Evolutionary conservation across 768 basidiomycete genomes (phyloP).

Genomic region (Russula lepida): DNA sequence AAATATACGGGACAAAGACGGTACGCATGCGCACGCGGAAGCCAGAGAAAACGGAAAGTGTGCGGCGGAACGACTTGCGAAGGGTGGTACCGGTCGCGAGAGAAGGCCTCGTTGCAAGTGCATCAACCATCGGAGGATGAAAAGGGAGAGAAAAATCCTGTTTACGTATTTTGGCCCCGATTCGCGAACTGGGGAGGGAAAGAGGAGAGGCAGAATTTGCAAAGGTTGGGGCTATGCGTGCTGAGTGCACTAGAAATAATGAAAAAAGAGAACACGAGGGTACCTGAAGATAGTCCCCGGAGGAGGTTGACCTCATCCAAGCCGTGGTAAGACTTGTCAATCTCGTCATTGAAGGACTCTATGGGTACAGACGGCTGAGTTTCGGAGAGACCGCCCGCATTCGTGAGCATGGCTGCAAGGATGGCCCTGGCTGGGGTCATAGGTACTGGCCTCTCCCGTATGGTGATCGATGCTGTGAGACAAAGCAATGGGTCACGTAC

Average conservation of each 20-base stretch:
- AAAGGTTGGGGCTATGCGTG: conserved; percentile 39
- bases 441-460: conserved; percentile 68
- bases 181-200: conserved; percentile 57
- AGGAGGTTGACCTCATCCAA: conserved; percentile 64
- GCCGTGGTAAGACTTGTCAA: conserved; percentile 34
- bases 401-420: conserved; percentile 28
- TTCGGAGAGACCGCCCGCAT: conserved; percentile 28
- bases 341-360: conserved; percentile 24
- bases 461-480: conserved; percentile 75
- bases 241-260: conserved; percentile 4
- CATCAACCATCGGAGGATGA: conserved; percentile 36
- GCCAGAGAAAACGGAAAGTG: conserved; percentile 69
- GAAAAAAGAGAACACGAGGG: not conserved
- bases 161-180: conserved; percentile 60
- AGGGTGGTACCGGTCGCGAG: conserved; percentile 50
- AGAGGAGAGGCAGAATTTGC: conserved; percentile 29
- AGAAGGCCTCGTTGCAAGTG: conserved; percentile 19
- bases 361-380: conserved; percentile 29
- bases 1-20: conserved; percentile 79
- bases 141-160: conserved; percentile 54
- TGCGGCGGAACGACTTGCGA: conserved; percentile 79
- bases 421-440: conserved; percentile 33
- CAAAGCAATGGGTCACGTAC: conserved; percentile 72
- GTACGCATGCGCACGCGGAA: conserved; percentile 93
- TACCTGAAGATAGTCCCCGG: conserved; percentile 59